phyloP scores from a whole-genome alignment of 345 rosid species.

The Lepidium africanum region DNA sequence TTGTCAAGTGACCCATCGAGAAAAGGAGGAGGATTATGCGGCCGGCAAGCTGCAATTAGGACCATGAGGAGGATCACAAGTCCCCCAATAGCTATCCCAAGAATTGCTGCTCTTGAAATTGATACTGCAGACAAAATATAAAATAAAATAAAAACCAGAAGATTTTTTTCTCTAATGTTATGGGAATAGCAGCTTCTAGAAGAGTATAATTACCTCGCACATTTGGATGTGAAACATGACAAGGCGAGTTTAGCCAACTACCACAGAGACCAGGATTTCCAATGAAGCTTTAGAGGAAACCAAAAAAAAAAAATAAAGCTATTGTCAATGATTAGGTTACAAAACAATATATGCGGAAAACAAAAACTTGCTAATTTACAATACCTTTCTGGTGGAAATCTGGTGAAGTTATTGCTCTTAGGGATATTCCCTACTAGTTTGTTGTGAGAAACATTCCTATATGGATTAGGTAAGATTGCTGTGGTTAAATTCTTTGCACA shows the following conservation, averaged over 20 bases:
- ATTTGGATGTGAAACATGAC: conserved; percentile 46
- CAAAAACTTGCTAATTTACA: neutral
- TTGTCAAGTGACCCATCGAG: conserved; percentile 75
- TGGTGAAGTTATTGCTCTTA: conserved; percentile 64
- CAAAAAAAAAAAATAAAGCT: neutral
- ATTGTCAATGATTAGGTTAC: neutral
- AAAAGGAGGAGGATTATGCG: conserved; percentile 55
- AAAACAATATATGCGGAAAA: neutral
- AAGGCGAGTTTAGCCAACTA: conserved; percentile 59
- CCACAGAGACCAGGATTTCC: conserved; percentile 86
- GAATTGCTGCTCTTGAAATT: conserved; percentile 85
- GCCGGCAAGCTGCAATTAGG: conserved; percentile 67
- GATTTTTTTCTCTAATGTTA: neutral
- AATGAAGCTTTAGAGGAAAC: conserved; percentile 45
- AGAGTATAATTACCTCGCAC: conserved; percentile 55
- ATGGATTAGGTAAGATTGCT: neutral
- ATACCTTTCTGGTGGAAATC: conserved; percentile 70
- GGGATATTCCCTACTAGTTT: conserved; percentile 73
- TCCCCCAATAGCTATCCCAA: conserved; percentile 87
- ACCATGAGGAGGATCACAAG: conserved; percentile 85
- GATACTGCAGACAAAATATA: conserved; percentile 32
- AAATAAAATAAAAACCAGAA: neutral
- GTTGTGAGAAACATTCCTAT: conserved; percentile 86
- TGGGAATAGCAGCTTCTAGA: neutral
- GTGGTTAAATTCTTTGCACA: neutral